phyloP scores from a whole-genome alignment of 2,329 filamentous ascomycete genomes.

The Calycina marina region DNA sequence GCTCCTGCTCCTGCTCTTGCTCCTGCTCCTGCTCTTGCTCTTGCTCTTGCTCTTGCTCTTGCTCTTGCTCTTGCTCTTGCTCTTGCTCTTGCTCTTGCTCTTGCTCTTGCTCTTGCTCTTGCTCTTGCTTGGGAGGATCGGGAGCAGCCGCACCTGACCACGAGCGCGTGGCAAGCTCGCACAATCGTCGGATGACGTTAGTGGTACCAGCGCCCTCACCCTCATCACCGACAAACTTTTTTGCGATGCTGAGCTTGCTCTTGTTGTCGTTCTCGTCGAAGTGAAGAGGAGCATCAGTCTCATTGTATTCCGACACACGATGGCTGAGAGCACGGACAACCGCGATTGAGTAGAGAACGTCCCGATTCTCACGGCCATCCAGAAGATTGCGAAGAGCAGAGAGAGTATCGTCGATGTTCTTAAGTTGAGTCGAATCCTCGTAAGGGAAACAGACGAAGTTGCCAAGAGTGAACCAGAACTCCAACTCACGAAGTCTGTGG shows the following conservation, averaged over 20 bases:
- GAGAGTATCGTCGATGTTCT: conserved; percentile 51
- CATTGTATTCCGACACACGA: conserved; percentile 43
- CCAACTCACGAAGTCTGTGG: conserved; percentile 46
- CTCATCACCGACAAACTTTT: conserved; percentile 54
- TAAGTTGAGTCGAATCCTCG: conserved; percentile 39
- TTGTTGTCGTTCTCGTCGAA: conserved; percentile 53
- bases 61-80: too few relatives aligned
- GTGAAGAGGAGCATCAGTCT: conserved; percentile 39
- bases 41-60: too few relatives aligned
- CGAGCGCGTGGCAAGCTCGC: conserved; percentile 45
- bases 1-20: too few relatives aligned
- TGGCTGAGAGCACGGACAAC: conserved; percentile 63
- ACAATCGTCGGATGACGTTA: conserved; percentile 56
- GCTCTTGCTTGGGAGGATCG: background rate
- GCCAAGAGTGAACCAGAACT: conserved; percentile 73
- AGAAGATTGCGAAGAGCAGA: conserved; percentile 53
- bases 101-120: background rate
- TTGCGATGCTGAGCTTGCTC: conserved; percentile 52
- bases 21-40: too few relatives aligned
- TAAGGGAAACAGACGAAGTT: conserved; percentile 53
- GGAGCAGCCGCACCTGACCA: conserved; percentile 10
- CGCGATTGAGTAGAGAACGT: conserved; percentile 80
- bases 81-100: too few relatives aligned
- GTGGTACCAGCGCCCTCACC: conserved; percentile 55
- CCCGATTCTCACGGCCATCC: conserved; percentile 71